Evolutionary conservation across 192 early-diverging fungal species (phyloP).

Genomic region (Diversispora epigaea): DNA sequence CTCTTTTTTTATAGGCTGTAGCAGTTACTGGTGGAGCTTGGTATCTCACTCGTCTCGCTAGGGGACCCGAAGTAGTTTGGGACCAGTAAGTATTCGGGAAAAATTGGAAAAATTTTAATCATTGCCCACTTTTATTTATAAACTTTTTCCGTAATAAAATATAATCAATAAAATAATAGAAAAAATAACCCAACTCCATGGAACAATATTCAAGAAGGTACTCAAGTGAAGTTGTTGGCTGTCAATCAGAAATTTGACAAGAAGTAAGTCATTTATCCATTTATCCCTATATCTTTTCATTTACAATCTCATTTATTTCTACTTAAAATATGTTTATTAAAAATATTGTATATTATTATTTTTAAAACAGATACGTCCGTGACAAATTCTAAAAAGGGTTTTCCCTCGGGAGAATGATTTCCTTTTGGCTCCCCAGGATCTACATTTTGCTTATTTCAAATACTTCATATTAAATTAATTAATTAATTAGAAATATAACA

Average conservation of each 20-base stretch:
- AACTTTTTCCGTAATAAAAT: too few species aligned
- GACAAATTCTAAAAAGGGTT: too few species aligned
- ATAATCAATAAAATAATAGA: not conserved
- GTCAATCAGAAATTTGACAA: constrained; percentile 60
- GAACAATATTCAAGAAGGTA: constrained; percentile 59
- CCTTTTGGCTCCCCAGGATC: too few species aligned
- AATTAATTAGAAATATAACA: too few species aligned
- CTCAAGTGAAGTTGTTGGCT: constrained; percentile 58
- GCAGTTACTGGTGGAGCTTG: constrained; percentile 44
- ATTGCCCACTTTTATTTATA: not conserved
- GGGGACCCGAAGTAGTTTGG: constrained; percentile 63
- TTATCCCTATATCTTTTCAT: too few species aligned
- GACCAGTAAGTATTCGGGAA: constrained; percentile 42
- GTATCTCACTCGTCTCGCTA: constrained; percentile 58
- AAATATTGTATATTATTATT: too few species aligned
- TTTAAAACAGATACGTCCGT: too few species aligned
- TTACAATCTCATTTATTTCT: too few species aligned
- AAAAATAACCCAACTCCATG: constrained; percentile 54
- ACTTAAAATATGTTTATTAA: too few species aligned
- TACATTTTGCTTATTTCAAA: too few species aligned
- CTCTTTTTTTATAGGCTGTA: constrained; percentile 13
- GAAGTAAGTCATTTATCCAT: constrained; percentile 35
- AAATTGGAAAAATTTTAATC: not conserved
- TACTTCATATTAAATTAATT: too few species aligned
- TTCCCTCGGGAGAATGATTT: too few species aligned